Base-by-base conservation (phyloP, 2,329 filamentous ascomycete genomes). In the Sphaerulina populicola region DNA sequence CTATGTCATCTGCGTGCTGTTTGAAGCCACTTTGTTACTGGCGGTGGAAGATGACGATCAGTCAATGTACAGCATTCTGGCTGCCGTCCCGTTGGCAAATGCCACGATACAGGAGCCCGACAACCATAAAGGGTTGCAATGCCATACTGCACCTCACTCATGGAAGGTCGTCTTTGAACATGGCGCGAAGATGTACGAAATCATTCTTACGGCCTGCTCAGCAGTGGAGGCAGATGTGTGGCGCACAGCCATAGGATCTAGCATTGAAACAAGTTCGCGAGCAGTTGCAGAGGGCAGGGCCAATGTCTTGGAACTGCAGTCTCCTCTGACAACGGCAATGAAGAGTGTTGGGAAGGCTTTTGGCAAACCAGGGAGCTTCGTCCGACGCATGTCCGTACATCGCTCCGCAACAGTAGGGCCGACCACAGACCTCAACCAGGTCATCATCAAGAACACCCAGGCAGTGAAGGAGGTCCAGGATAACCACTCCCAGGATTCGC, bases 81-180 rank as follows among this genome's bases (percentile, higher is more conserved):
- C 86, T 36, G 87, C 84, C 56, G 81, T 96, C 55, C 74, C 82
- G 44, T 70, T 94, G 29, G 75, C 74, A 40, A 81, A 80, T 53
- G 72, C 82, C 44, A 83, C 74, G 51, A 69, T 93, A 29, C 85
- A 90, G 64, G 80, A 86, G 50, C 73, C 80, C 3, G 84, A 90
- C 63, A 90, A 91, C 65, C 83, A 84, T 15, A 77, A 81, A 75
- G 87, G 87, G 0, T 67, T 97, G 6, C 88, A 91, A 73, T 96
- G 89, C 62, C 84, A 93, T 57, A 87, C 86, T 2, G 86, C 87
- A 0, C 82, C 86, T 0, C 87, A 87, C 66, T 93, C 89, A 1
- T 97, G 90, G 91, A 98, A 97, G 66, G 63, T 96, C 9, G 76
- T 88, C 2, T 96, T 97, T 62, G 83, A 93, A 65, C 80, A 80